These are phyloP conservation scores for Stipa capillata DNA, from an alignment of 176 grass and related monocot species.

Conservation along the genomic window DNA sequence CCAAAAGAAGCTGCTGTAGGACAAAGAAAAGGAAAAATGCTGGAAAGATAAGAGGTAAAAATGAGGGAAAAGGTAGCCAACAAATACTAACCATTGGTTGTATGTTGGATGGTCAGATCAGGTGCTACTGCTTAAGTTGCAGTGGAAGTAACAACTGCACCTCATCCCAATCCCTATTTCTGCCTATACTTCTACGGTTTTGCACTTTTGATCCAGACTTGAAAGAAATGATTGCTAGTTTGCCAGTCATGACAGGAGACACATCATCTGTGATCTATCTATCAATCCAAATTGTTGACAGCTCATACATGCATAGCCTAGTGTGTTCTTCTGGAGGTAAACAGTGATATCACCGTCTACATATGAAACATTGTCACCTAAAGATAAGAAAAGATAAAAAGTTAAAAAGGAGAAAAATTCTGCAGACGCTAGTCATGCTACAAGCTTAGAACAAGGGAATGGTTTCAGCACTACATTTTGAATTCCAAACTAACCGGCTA, in stretches of 20 bases:
- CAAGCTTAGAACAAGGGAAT: not conserved
- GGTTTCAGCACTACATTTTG: not conserved
- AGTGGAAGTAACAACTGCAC: no score
- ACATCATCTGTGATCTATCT: not conserved
- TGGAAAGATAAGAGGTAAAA: no score
- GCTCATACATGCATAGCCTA: not conserved
- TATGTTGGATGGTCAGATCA: no score
- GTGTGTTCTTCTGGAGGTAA: not conserved
- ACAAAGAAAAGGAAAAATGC: no score
- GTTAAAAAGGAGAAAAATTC: not conserved
- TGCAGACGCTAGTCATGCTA: not conserved
- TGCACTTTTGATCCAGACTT: not conserved
- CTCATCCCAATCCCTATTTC: no score
- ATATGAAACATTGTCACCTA: not conserved
- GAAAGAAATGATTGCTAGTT: not conserved
- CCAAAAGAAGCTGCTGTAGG: no score
- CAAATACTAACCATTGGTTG: no score
- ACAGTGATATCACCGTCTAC: not conserved
- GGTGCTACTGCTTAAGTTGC: no score
- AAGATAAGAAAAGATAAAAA: not conserved
- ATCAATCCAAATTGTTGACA: not conserved
- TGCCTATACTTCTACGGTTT: not conserved
- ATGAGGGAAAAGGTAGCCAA: no score
- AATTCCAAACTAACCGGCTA: not conserved
- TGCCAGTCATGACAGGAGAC: not conserved